phyloP scores from a whole-genome alignment of 2,329 filamentous ascomycete species.

The Aspergillus flavus region DNA sequence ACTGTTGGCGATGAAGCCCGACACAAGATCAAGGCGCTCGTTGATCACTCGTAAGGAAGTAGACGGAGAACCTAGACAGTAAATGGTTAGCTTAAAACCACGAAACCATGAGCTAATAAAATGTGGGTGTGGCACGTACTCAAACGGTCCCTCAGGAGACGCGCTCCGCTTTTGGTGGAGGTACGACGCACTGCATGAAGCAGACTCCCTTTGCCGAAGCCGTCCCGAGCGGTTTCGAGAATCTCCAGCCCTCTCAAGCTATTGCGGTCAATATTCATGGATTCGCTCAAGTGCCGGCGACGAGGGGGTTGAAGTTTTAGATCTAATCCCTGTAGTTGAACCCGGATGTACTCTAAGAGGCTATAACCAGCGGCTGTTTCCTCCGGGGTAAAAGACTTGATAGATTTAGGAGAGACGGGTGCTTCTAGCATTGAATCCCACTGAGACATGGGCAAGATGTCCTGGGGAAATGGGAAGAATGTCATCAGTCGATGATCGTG shows the following conservation, averaged over 20 bases:
- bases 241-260: conserved; percentile 89
- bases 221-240: conserved; percentile 80
- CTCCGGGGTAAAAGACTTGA: conserved; percentile 61
- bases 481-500: conserved; percentile 77
- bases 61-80: conserved; percentile 69
- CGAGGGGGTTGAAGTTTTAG: conserved; percentile 83
- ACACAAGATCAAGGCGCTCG: conserved; percentile 77
- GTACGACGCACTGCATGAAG: conserved; percentile 88
- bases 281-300: conserved; percentile 71
- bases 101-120: conserved; percentile 16
- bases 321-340: conserved; percentile 73
- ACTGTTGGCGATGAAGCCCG: conserved; percentile 68
- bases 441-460: conserved; percentile 56
- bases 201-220: conserved; percentile 76
- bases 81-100: not conserved
- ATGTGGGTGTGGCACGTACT: conserved; percentile 48
- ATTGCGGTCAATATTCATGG: conserved; percentile 90
- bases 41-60: conserved; percentile 82
- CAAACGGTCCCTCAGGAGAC: conserved; percentile 82
- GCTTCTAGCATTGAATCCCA: conserved; percentile 81
- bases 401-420: conserved; percentile 59
- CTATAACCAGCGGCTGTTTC: conserved; percentile 79
- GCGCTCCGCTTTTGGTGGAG: conserved; percentile 85
- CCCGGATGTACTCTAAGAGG: conserved; percentile 81
- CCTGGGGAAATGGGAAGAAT: conserved; percentile 59